A percentile compares a stretch with the other conserved stretches of the same genome.
phyloP scores from a whole-genome alignment of 78 protist species.

The Dictyostelium intermedium region DNA sequence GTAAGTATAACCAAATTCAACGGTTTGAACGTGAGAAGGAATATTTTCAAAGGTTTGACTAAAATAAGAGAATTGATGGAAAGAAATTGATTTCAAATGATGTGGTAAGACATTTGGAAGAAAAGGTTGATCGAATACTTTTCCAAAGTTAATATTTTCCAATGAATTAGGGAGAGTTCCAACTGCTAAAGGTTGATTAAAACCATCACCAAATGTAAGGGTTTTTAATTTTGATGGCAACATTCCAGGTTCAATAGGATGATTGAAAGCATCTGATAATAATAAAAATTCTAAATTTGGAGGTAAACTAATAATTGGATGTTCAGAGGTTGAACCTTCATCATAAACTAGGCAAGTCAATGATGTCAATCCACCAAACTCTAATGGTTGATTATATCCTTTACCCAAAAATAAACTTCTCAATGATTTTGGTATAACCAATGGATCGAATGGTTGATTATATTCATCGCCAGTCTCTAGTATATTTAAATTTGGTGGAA shows the following conservation, averaged over 20 bases:
- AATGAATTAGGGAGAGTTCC: neutral
- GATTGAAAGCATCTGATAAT: neutral
- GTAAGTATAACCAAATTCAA: neutral
- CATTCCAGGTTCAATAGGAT: neutral
- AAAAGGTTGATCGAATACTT: neutral
- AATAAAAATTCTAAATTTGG: neutral
- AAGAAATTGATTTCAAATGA: neutral
- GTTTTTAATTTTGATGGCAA: neutral
- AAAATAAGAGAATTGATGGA: neutral
- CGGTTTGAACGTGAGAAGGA: neutral
- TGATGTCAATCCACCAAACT: neutral
- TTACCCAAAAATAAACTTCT: slow-evolving; percentile 16
- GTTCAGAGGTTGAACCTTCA: neutral
- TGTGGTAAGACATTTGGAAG: neutral
- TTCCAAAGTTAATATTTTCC: neutral
- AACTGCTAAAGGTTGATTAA: neutral
- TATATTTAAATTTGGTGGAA: neutral
- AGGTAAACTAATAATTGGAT: neutral
- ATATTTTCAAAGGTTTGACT: slow-evolving; percentile 8
- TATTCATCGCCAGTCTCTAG: neutral
- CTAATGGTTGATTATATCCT: neutral
- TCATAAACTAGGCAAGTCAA: neutral
- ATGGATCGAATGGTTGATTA: neutral
- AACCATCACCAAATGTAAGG: neutral
- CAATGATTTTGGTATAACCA: neutral